These are phyloP conservation scores for Silene noctiflora DNA, from an alignment of 179 eudicot genomes.

Conservation along the genomic window DNA sequence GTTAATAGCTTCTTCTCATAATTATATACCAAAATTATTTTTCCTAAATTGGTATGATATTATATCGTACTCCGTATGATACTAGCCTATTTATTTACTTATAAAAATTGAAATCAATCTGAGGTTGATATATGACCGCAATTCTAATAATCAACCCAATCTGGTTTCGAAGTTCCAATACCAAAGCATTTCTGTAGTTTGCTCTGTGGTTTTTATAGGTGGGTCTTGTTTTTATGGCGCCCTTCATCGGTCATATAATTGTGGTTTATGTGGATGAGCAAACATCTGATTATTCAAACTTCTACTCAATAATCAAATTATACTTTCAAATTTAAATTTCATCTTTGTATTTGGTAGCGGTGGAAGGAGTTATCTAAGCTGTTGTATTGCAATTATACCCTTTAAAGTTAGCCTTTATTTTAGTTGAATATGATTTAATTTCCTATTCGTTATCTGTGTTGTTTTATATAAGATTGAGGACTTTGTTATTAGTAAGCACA, in stretches of 20 bases:
- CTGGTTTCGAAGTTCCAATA: background rate
- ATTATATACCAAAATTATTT: background rate
- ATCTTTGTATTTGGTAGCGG: background rate
- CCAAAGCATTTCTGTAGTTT: background rate
- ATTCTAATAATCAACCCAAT: background rate
- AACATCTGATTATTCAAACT: background rate
- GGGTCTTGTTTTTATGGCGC: background rate
- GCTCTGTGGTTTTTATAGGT: background rate
- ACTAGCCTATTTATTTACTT: background rate
- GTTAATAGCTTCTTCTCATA: background rate
- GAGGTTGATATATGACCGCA: background rate
- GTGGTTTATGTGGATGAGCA: background rate
- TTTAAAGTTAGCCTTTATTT: background rate
- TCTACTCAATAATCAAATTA: background rate
- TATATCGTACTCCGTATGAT: background rate
- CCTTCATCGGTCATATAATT: background rate
- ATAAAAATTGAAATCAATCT: background rate
- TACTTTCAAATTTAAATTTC: background rate
- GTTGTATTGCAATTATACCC: background rate
- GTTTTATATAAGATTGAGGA: background rate
- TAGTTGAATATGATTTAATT: background rate
- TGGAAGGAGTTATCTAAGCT: background rate
- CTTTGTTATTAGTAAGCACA: background rate
- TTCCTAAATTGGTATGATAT: background rate
- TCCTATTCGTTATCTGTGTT: background rate